phyloP scores from a whole-genome alignment of 140 eudicot genomes.

The Flaveria floridana region DNA sequence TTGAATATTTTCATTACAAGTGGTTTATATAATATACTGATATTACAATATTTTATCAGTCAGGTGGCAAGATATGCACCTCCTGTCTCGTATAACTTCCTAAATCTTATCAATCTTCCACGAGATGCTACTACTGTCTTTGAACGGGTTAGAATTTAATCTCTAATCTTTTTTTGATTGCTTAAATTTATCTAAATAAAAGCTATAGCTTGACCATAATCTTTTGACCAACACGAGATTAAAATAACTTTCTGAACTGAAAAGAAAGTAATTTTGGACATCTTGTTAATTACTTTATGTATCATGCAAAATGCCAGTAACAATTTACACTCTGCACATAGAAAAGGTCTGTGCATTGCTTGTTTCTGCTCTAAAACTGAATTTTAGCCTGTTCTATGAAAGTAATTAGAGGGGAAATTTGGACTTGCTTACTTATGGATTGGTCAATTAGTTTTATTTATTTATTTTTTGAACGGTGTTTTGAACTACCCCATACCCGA shows the following conservation, averaged over 20 bases:
- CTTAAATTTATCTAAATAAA: no score
- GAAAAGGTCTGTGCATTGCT: neutral
- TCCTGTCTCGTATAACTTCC: constrained; percentile 85
- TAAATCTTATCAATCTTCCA: constrained; percentile 75
- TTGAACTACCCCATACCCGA: no score
- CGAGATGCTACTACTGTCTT: constrained; percentile 60
- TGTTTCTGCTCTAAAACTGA: neutral
- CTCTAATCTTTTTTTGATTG: neutral
- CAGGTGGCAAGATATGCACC: constrained; percentile 97
- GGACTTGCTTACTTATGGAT: neutral
- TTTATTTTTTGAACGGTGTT: no score
- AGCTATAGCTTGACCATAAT: neutral
- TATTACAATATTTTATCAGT: constrained; percentile 39
- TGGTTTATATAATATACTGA: constrained; percentile 1
- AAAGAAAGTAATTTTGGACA: neutral
- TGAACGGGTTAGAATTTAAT: constrained; percentile 56
- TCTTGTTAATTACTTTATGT: neutral
- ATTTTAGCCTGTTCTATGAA: neutral
- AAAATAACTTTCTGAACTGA: neutral
- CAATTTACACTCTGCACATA: neutral
- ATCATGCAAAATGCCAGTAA: neutral
- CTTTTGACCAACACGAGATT: neutral
- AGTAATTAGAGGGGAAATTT: neutral
- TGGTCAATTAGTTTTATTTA: neutral
- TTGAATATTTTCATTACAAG: neutral